A percentile compares a stretch with the other conserved stretches of the same genome.
These are phyloP conservation scores for Termitomyces sp. DNA, from an alignment of 768 basidiomycete genomes.

Conservation along the genomic window DNA sequence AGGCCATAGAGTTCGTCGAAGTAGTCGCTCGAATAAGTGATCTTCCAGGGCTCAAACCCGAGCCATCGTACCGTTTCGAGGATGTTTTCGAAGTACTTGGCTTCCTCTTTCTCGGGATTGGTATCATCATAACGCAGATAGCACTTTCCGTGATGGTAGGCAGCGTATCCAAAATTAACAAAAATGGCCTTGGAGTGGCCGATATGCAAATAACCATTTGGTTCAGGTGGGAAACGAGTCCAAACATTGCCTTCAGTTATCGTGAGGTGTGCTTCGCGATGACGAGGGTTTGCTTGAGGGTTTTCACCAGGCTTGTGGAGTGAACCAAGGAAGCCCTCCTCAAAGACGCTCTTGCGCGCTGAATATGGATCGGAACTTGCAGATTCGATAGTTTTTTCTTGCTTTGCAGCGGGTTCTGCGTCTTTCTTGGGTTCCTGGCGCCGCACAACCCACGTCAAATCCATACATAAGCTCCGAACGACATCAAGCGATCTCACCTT, in stretches of 20 bases:
- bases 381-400: conserved; percentile 24
- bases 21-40: conserved; percentile 98
- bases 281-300: conserved; percentile 72
- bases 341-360: conserved; percentile 68
- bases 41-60: conserved; percentile 97
- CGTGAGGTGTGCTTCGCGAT: conserved; percentile 78
- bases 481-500: conserved; percentile 39
- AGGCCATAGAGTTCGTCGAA: conserved; percentile 84
- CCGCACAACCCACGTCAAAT: background rate
- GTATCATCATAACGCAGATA: conserved; percentile 98
- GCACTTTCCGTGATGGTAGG: conserved; percentile 85
- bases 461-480: background rate
- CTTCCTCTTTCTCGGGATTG: conserved; percentile 98
- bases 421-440: conserved; percentile 48
- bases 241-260: conserved; percentile 79
- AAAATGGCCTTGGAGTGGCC: conserved; percentile 99
- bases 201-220: conserved; percentile 93
- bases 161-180: conserved; percentile 97
- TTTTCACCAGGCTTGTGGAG: conserved; percentile 95
- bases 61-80: conserved; percentile 95
- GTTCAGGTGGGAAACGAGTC: conserved; percentile 98
- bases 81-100: conserved; percentile 92
- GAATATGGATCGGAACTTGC: conserved; percentile 30
- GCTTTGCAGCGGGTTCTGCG: conserved; percentile 22
- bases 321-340: conserved; percentile 89